Conservation (phyloP, 345 rosid species). For the Citrus hindsii region DNA sequence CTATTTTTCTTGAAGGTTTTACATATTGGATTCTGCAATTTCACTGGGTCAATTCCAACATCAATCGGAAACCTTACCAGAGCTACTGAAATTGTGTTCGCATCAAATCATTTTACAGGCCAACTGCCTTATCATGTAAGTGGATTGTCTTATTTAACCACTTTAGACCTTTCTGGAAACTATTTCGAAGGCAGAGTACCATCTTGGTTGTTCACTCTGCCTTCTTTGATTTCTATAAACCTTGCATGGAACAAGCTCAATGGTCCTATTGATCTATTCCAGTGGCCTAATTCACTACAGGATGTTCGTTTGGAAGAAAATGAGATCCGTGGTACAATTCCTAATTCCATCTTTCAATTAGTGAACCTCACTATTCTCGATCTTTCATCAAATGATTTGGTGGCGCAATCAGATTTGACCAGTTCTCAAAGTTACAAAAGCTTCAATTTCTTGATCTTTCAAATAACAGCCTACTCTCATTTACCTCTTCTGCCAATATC, state of each 20-base stretch:
- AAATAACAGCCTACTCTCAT: neutral
- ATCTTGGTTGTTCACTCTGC: neutral
- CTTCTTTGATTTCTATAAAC: fast-evolving
- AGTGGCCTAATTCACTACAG: neutral
- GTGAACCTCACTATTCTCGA: neutral
- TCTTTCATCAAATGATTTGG: neutral
- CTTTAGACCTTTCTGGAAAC: neutral
- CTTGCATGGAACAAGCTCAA: fast-evolving
- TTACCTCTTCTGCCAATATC: neutral
- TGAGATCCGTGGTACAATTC: slow-evolving; percentile 5
- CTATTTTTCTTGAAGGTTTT: neutral
- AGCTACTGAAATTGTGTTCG: neutral
- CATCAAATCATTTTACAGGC: neutral
- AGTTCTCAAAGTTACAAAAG: neutral
- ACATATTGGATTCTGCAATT: neutral
- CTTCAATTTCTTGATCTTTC: neutral
- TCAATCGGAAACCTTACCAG: neutral
- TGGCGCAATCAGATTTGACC: neutral
- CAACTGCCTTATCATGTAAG: neutral
- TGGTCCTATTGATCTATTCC: neutral
- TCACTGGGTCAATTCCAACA: neutral
- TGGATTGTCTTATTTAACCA: neutral
- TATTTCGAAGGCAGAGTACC: neutral
- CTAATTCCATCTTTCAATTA: slow-evolving; percentile 8
- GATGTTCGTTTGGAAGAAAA: neutral